Evolutionary conservation across 2,329 filamentous ascomycete genomes (phyloP), one percentile per base, ranked within the genome.

Genomic region (Penicillium sp.): DNA sequence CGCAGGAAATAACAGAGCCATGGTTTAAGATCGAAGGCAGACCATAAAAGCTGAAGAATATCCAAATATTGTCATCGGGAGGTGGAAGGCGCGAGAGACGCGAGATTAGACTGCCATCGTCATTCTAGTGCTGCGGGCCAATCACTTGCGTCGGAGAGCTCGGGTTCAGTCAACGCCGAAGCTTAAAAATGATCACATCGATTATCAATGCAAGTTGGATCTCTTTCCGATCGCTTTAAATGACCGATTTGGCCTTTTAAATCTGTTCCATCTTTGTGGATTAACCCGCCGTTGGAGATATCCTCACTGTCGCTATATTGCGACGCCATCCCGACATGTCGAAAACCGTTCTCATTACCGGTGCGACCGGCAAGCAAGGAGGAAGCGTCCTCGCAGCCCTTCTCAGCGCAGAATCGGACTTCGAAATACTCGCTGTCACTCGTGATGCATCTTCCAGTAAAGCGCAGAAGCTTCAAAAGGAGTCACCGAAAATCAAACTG

Each of bases 341-440:
- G n/a, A 38, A 14, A 38, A 28, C 47, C 24, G 25, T 57, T 30
- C 48, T 57, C 10, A 31, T 57, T n/a, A 54, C 51, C 18, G 54
- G 54, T 4, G 54, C 54, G n/a, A 57, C 54, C 9, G 54, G 54
- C 20, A 57, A 74, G 50, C 74, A 76, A 61, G 74, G 73, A 5
- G 66, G 67, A 4, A 63, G 69, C 3, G 54, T 74, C 2, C 64
- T 76, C 27, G 51, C 64, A 6, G 62, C 62, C 20, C 64, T 74
- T 16, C 46, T 72, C 25, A 40, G 47, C 13, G 45, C 62, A 18
- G 60, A 66, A 24, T 62, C 61, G 1, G 50, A 59, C 2, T 76
- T 78, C 53, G 73, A 77, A 11, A 81, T 87, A 46, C 74, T 84
- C 14, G 85, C 84, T 6, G 73, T 87, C 20, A 86, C 84, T 2